A percentile compares a stretch with the other conserved stretches of the same genome.
Conservation (phyloP, 345 rosid species). For the Brassica juncea region DNA sequence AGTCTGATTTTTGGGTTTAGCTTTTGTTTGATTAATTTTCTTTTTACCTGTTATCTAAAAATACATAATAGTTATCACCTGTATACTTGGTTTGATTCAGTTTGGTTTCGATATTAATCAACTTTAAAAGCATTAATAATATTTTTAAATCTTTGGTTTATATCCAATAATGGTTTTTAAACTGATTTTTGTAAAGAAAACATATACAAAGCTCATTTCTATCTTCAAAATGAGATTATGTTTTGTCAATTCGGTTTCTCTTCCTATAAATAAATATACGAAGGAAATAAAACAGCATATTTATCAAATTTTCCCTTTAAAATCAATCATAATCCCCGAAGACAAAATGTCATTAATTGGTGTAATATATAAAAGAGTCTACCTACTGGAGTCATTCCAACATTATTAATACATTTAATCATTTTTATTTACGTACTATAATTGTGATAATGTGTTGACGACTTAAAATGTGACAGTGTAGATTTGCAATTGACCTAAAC, state of each 20-base stretch:
- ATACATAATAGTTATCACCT: not conserved
- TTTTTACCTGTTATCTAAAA: not conserved
- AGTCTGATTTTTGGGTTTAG: not conserved
- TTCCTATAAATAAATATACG: not conserved
- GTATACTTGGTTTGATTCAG: not conserved
- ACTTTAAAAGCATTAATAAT: not conserved
- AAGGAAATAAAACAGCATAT: not conserved
- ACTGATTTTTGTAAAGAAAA: not conserved
- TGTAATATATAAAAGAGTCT: conserved; percentile 9
- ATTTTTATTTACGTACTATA: not conserved
- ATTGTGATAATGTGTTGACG: not conserved
- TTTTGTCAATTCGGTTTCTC: not conserved
- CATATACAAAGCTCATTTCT: not conserved
- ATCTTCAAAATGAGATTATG: not conserved
- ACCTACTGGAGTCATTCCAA: conserved; percentile 22
- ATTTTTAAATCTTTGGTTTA: not conserved
- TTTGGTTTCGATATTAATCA: not conserved
- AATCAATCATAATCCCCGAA: conserved; percentile 18
- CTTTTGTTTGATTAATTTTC: not conserved
- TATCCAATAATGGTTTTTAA: not conserved
- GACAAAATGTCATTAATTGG: conserved; percentile 16
- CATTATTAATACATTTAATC: not conserved
- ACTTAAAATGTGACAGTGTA: not conserved
- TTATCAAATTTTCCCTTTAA: conserved; percentile 3
- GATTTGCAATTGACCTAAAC: conserved; percentile 1